phyloP scores from a whole-genome alignment of 495 filamentous ascomycete genomes.

The Eremomyces bilateralis region DNA sequence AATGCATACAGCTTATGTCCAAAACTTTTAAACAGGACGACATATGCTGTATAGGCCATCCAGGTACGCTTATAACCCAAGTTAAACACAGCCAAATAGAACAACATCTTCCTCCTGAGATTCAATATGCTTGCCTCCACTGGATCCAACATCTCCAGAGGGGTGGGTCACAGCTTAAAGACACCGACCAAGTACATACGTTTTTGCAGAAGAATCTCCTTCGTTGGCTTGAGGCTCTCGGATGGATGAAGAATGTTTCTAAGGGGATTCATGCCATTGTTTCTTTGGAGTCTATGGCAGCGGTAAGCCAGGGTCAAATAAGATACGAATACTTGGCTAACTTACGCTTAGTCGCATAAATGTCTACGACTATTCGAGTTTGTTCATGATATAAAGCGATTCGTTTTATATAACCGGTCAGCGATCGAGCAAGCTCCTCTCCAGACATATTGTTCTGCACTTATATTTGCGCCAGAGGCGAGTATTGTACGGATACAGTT shows the following conservation, averaged over 20 bases:
- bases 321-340: not conserved
- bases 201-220: not conserved
- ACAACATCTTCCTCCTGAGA: conserved; percentile 2
- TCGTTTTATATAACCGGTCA: not conserved
- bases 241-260: not conserved
- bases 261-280: not conserved
- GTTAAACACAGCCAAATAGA: not conserved
- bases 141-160: too few species aligned
- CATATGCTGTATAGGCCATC: not conserved
- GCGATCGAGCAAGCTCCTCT: not conserved
- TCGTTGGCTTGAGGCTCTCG: too few species aligned
- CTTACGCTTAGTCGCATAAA: not conserved
- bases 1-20: not conserved
- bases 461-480: too few species aligned
- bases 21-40: not conserved
- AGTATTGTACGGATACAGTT: too few species aligned
- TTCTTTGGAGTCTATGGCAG: not conserved
- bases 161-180: not conserved
- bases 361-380: not conserved
- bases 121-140: too few species aligned
- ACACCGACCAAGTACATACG: not conserved
- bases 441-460: not conserved
- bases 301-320: not conserved
- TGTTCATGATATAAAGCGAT: not conserved
- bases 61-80: conserved; percentile 1